phyloP scores from a whole-genome alignment of 495 filamentous ascomycete genomes.

The Hyaloscypha bicolor region DNA sequence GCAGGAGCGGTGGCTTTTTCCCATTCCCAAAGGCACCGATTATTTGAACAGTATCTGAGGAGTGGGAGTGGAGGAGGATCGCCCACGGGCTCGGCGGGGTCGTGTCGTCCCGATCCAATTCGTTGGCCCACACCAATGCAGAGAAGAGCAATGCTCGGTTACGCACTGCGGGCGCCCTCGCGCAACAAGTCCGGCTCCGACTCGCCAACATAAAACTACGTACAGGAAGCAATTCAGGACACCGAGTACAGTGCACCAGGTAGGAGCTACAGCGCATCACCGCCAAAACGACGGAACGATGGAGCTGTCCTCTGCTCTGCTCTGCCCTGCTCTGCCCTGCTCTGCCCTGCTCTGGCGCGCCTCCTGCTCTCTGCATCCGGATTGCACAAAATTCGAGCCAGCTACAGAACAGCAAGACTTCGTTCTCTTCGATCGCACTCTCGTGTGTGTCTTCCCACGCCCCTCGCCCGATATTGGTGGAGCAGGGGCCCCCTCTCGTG shows the following conservation, averaged over 20 bases:
- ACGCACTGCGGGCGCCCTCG: neutral
- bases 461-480: too few species aligned
- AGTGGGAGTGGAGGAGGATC: neutral
- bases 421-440: neutral
- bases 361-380: neutral
- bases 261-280: too few species aligned
- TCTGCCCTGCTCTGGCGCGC: too few species aligned
- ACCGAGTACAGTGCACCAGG: too few species aligned
- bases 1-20: neutral
- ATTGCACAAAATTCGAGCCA: conserved; percentile 2
- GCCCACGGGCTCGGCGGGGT: neutral
- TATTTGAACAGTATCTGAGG: neutral
- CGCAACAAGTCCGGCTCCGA: neutral
- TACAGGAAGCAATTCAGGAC: too few species aligned
- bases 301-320: too few species aligned
- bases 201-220: too few species aligned
- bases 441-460: too few species aligned
- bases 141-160: neutral
- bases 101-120: conserved; percentile 5
- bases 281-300: too few species aligned
- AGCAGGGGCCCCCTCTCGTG: too few species aligned
- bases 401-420: neutral
- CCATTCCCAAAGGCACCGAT: neutral
- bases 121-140: too few species aligned
- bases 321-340: too few species aligned